These are phyloP conservation scores for Eleusine indica DNA, from an alignment of 176 grass and related monocot genomes.

Conservation along the genomic window DNA sequence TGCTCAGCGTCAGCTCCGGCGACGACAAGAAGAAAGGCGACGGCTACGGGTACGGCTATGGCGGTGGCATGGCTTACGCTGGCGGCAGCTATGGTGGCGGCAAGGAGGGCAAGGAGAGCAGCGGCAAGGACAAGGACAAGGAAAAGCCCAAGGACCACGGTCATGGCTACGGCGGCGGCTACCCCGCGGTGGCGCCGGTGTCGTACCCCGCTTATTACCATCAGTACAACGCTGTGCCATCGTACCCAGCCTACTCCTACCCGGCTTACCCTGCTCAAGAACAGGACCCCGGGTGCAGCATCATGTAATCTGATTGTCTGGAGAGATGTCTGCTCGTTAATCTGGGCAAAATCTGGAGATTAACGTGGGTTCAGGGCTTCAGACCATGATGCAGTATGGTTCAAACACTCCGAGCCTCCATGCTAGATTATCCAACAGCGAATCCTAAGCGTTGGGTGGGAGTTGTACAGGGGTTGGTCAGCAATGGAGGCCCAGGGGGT, in stretches of 20 bases:
- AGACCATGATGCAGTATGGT: neutral
- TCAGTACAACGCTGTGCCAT: constrained; percentile 44
- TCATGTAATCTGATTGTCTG: constrained; percentile 33
- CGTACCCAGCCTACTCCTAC: constrained; percentile 46
- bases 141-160: neutral
- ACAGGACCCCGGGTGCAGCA: constrained; percentile 53
- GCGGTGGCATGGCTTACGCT: constrained; percentile 21
- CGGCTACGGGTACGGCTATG: constrained; percentile 29
- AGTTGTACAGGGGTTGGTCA: neutral
- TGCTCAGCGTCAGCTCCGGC: constrained; percentile 56
- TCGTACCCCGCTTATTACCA: constrained; percentile 43
- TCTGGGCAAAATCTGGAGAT: neutral
- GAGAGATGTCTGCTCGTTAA: neutral
- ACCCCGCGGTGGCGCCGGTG: neutral
- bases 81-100: constrained; percentile 13
- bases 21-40: constrained; percentile 57
- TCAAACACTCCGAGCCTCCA: neutral
- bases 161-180: constrained; percentile 7
- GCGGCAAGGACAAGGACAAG: neutral
- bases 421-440: neutral
- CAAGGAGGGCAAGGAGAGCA: neutral
- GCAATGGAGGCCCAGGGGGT: neutral
- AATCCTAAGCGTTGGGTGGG: neutral
- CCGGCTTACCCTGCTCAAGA: constrained; percentile 46
- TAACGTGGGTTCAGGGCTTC: neutral